These are phyloP conservation scores for Ilyonectria robusta DNA, from an alignment of 2,329 filamentous ascomycete species.

Conservation along the genomic window DNA sequence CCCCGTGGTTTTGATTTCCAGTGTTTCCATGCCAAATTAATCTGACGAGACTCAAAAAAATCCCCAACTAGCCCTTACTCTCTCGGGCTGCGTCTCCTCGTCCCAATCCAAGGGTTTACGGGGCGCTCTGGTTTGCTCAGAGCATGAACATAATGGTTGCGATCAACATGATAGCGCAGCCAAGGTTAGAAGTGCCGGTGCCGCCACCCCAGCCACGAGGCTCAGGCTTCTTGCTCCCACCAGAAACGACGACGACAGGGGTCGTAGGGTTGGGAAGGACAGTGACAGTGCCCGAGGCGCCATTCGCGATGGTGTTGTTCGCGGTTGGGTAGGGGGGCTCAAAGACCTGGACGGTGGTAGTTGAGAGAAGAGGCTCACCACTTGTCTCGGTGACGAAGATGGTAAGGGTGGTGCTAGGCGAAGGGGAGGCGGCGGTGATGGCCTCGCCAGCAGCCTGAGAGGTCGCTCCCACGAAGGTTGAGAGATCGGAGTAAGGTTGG, in stretches of 20 bases:
- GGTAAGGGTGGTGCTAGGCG: constrained; percentile 49
- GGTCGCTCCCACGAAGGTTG: not conserved
- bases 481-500: constrained; percentile 18
- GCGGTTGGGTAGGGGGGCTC: constrained; percentile 46
- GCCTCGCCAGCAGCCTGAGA: constrained; percentile 43
- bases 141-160: constrained; percentile 52
- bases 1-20: constrained; percentile 41
- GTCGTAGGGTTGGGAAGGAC: constrained; percentile 39
- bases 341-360: constrained; percentile 52
- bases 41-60: constrained; percentile 36
- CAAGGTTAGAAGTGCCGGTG: constrained; percentile 51
- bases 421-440: constrained; percentile 38
- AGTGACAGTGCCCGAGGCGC: constrained; percentile 46
- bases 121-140: constrained; percentile 38
- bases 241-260: constrained; percentile 51
- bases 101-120: not conserved
- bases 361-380: constrained; percentile 46
- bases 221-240: constrained; percentile 51
- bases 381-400: constrained; percentile 51
- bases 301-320: constrained; percentile 48
- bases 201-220: constrained; percentile 48
- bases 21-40: constrained; percentile 42
- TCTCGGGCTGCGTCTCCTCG: not conserved
- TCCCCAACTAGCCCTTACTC: not conserved
- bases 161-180: constrained; percentile 55